Conservation (phyloP, 202 grass and related monocot genomes). For the Panicum virgatum region DNA sequence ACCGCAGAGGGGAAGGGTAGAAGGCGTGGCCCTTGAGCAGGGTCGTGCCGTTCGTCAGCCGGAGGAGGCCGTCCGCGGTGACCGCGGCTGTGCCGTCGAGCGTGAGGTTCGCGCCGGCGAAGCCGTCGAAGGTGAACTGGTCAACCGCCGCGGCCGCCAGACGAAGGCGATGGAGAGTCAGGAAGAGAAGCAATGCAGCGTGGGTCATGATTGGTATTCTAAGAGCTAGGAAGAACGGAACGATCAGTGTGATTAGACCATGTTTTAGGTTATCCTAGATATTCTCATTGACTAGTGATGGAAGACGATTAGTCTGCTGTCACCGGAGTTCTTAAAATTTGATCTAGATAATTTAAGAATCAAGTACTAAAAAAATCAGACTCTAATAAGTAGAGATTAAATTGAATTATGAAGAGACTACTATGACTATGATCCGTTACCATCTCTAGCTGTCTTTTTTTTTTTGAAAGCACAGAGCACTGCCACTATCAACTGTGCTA, state of each 20-base stretch:
- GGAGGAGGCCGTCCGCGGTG: slow-evolving; percentile 48
- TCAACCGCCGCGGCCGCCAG: slow-evolving; percentile 15
- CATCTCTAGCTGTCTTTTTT: too few species aligned
- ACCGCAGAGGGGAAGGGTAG: slow-evolving; percentile 38
- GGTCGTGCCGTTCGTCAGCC: slow-evolving; percentile 67
- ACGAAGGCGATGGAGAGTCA: slow-evolving; percentile 8
- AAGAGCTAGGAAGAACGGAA: not conserved
- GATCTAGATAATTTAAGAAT: too few species aligned
- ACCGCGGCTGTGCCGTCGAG: slow-evolving; percentile 48
- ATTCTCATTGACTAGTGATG: not conserved
- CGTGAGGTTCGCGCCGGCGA: slow-evolving; percentile 44
- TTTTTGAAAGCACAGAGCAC: too few species aligned
- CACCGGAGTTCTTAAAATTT: too few species aligned
- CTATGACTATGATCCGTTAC: too few species aligned
- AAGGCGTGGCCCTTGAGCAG: slow-evolving; percentile 64
- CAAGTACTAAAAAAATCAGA: too few species aligned
- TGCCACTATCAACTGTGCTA: too few species aligned
- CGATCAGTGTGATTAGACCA: not conserved
- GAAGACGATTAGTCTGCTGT: not conserved
- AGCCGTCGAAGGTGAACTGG: slow-evolving; percentile 57
- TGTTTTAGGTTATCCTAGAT: not conserved
- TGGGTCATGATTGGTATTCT: slow-evolving; percentile 13
- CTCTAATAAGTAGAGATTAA: too few species aligned
- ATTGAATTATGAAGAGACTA: too few species aligned
- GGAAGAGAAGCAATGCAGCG: slow-evolving; percentile 26